These are phyloP conservation scores for Beauveria rudraprayagi DNA, from an alignment of 2,329 filamentous ascomycete genomes.

Conservation along the genomic window DNA sequence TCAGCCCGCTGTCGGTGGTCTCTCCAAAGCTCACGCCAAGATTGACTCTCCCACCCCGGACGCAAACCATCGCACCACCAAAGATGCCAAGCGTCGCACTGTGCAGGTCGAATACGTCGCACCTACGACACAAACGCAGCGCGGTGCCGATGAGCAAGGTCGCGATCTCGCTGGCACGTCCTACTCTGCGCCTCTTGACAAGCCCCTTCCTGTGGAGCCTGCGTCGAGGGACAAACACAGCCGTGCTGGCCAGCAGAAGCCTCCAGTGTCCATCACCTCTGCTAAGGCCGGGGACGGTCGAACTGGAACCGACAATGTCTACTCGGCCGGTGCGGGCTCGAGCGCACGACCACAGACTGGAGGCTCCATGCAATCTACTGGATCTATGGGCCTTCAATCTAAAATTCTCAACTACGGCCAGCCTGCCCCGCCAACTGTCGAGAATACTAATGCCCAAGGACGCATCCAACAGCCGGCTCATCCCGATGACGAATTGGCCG, in stretches of 20 bases:
- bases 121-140: constrained; percentile 75
- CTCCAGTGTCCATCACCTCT: constrained; percentile 13
- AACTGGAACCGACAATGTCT: constrained; percentile 31
- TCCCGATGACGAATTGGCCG: constrained; percentile 52
- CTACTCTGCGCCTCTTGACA: constrained; percentile 37
- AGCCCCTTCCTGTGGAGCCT: constrained; percentile 53
- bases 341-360: constrained; percentile 66
- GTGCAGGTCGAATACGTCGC: constrained; percentile 98
- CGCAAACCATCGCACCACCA: constrained; percentile 51
- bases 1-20: constrained; percentile 47
- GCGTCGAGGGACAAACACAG: constrained; percentile 18
- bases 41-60: constrained; percentile 54
- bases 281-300: constrained; percentile 17
- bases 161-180: constrained; percentile 36
- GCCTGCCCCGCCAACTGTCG: constrained; percentile 77
- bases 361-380: constrained; percentile 64
- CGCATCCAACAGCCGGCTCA: constrained; percentile 70
- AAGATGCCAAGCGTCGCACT: constrained; percentile 86
- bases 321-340: constrained; percentile 36
- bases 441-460: constrained; percentile 81
- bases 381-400: constrained; percentile 56
- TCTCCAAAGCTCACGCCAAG: constrained; percentile 66
- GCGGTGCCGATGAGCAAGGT: constrained; percentile 42
- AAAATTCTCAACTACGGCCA: constrained; percentile 66
- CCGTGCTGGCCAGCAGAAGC: constrained; percentile 18